phyloP scores from a whole-genome alignment of 441 rosid genomes.

The Syzygium syzygioides region DNA sequence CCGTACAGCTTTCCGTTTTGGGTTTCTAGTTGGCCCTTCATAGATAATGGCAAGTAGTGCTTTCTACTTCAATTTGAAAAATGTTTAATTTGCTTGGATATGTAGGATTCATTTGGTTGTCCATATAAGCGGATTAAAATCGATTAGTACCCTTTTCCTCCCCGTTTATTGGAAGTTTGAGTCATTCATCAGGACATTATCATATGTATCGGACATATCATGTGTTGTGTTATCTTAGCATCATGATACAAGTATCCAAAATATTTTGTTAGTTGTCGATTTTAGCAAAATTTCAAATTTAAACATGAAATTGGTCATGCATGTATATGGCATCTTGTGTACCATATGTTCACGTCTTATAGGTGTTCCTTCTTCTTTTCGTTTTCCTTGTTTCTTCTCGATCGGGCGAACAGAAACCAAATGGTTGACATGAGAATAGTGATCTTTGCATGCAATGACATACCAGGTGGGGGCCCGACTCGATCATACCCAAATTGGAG shows the following conservation, averaged over 20 bases:
- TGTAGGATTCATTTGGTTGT: neutral
- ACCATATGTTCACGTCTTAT: neutral
- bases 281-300: neutral
- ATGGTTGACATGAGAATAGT: neutral
- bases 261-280: no score
- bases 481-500: neutral
- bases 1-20: neutral
- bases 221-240: neutral
- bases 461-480: neutral
- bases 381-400: neutral
- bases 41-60: neutral
- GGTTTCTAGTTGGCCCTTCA: neutral
- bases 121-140: neutral
- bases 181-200: neutral
- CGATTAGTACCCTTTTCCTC: neutral
- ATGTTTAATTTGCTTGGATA: neutral
- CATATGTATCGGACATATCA: neutral
- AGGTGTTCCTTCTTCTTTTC: neutral
- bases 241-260: neutral
- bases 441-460: neutral
- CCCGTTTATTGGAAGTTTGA: neutral
- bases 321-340: neutral
- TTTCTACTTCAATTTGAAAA: neutral
- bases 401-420: fast-evolving
- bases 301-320: neutral